A percentile compares a stretch with the other conserved stretches of the same genome.
Conservation (phyloP, 139 green algal genomes). For the Chlorella vulgaris region DNA sequence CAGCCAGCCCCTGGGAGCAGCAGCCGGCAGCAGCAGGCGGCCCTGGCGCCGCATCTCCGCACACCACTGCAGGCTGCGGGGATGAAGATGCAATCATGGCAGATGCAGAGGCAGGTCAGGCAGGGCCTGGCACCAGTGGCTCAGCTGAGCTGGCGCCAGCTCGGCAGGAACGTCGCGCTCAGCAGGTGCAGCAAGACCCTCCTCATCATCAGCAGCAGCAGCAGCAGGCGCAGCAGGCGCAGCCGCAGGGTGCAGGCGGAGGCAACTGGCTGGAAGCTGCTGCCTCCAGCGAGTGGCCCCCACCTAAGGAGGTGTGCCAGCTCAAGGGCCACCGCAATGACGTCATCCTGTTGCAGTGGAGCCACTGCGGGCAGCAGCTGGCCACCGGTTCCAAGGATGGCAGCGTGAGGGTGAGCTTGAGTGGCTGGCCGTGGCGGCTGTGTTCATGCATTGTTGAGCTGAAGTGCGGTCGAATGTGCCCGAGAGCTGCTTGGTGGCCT, state of each 20-base stretch:
- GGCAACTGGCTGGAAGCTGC: background rate
- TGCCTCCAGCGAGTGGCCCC: conserved; percentile 18
- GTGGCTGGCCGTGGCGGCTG: background rate
- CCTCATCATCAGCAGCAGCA: background rate
- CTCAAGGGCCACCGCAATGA: conserved; percentile 71
- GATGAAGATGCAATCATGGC: no score
- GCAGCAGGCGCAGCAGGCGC: conserved; percentile 10
- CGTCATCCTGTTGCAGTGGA: conserved; percentile 73
- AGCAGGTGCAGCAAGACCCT: conserved; percentile 12
- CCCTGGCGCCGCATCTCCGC: no score
- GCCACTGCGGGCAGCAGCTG: conserved; percentile 57
- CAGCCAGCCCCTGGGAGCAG: no score
- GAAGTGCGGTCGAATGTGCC: background rate
- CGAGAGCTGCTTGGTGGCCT: background rate
- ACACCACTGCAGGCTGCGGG: no score
- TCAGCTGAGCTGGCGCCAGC: no score
- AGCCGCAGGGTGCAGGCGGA: background rate
- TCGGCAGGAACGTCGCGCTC: no score
- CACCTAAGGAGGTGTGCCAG: conserved; percentile 29
- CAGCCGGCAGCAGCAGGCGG: no score
- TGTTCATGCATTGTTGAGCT: no score
- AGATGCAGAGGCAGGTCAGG: no score
- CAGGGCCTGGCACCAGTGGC: no score
- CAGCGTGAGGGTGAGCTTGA: conserved; percentile 59
- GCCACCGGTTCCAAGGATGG: conserved; percentile 78